A percentile compares a stretch with the other conserved stretches of the same genome.
Conservation (phyloP, 2,329 filamentous ascomycete genomes). For the Fonsecaea erecta region DNA sequence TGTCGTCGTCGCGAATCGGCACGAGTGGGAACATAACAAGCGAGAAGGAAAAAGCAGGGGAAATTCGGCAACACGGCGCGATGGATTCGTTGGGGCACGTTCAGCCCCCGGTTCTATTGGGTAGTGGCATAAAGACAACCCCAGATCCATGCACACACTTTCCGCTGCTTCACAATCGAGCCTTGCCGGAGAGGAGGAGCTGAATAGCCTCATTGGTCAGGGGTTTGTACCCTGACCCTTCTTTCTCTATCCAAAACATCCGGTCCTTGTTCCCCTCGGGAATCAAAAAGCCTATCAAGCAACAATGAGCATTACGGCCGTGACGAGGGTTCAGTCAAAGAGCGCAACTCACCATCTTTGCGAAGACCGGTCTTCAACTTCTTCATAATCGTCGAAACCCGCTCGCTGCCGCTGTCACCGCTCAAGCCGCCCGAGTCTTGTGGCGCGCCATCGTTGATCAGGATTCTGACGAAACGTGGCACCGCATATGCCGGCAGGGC, state of each 20-base stretch:
- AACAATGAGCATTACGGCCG: background rate
- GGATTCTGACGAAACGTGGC: constrained; percentile 27
- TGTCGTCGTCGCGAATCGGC: background rate
- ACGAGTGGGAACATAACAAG: background rate
- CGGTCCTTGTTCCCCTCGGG: constrained; percentile 13
- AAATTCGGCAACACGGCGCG: background rate
- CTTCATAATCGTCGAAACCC: constrained; percentile 25
- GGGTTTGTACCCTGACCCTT: constrained; percentile 20
- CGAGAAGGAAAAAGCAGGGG: background rate
- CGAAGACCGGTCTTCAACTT: constrained; percentile 22
- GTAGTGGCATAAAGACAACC: background rate
- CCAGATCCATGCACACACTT: background rate
- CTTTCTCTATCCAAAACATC: constrained; percentile 22
- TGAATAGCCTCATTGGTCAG: constrained; percentile 12
- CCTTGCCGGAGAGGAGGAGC: constrained; percentile 16
- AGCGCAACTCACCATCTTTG: constrained; percentile 18
- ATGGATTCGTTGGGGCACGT: background rate
- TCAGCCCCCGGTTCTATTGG: background rate
- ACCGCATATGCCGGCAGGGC: constrained; percentile 29
- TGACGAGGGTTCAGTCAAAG: background rate
- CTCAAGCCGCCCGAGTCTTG: constrained; percentile 15
- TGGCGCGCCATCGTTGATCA: constrained; percentile 19
- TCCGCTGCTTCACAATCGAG: constrained; percentile 6
- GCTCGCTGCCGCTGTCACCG: constrained; percentile 19
- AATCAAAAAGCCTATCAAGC: constrained; percentile 11